phyloP scores from a whole-genome alignment of 148 eudicot genomes.

The Rhododendron vialii region DNA sequence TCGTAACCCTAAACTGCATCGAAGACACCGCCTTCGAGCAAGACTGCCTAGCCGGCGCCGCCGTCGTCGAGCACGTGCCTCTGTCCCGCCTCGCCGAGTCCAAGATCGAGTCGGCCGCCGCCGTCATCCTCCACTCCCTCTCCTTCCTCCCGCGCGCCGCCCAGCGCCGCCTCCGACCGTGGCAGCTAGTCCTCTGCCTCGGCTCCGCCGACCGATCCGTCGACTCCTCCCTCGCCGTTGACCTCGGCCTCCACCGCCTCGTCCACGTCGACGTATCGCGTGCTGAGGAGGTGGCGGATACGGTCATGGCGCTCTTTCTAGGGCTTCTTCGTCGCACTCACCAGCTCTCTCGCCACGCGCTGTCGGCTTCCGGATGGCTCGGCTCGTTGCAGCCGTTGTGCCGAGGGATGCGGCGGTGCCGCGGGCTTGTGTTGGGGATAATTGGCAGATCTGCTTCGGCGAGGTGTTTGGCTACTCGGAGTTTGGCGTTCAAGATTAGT shows the following conservation, averaged over 20 bases:
- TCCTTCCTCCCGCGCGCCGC: conserved; percentile 98
- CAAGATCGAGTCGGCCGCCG: conserved; percentile 75
- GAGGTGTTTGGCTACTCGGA: conserved; percentile 71
- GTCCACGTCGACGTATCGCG: conserved; percentile 88
- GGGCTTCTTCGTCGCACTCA: conserved; percentile 85
- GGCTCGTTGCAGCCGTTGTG: conserved; percentile 95
- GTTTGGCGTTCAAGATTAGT: conserved; percentile 94
- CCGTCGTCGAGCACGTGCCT: conserved; percentile 69
- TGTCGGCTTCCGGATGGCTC: conserved; percentile 93
- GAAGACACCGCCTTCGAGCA: conserved; percentile 69
- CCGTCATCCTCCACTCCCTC: conserved; percentile 86
- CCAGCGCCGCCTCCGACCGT: conserved; percentile 84
- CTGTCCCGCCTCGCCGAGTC: conserved; percentile 70
- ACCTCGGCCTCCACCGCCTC: conserved; percentile 60
- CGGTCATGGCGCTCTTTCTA: conserved; percentile 79
- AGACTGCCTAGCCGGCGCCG: conserved; percentile 63
- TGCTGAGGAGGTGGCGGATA: conserved; percentile 91
- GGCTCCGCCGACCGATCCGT: conserved; percentile 86
- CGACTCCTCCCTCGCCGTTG: conserved; percentile 89
- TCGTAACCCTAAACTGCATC: conserved; percentile 90
- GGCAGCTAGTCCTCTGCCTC: conserved; percentile 91
- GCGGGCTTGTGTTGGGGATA: conserved; percentile 91
- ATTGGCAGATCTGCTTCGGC: conserved; percentile 96
- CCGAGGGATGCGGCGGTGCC: conserved; percentile 92
- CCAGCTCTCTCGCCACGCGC: conserved; percentile 64